Conservation (phyloP, 129 eudicot species). For the Tanacetum coccineum region DNA sequence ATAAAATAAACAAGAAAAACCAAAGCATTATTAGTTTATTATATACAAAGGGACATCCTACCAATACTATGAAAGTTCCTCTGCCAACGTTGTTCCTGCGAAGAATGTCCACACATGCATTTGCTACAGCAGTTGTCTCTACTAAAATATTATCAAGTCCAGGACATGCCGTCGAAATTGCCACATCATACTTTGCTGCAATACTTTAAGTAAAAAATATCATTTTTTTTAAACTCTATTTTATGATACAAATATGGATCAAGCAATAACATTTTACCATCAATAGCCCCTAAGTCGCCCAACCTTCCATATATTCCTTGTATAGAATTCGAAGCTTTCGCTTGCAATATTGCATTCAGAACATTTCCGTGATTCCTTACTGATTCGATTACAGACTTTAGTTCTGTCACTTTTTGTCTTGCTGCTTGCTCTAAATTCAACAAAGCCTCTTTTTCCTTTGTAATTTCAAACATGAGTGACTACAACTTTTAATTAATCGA, state of each 20-base stretch:
- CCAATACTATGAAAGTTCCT: slow-evolving; percentile 97
- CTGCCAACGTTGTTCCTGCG: slow-evolving; percentile 82
- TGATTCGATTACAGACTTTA: slow-evolving; percentile 63
- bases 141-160: slow-evolving; percentile 95
- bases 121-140: slow-evolving; percentile 91
- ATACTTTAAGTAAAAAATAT: background rate
- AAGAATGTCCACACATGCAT: slow-evolving; percentile 85
- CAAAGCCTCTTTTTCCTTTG: slow-evolving; percentile 67
- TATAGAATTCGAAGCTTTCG: slow-evolving; percentile 74
- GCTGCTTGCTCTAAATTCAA: slow-evolving; percentile 80
- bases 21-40: background rate
- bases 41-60: slow-evolving; percentile 13
- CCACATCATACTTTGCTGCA: slow-evolving; percentile 87
- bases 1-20: slow-evolving; percentile 6
- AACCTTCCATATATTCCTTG: slow-evolving; percentile 87
- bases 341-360: slow-evolving; percentile 72
- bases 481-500: background rate
- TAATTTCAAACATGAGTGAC: slow-evolving; percentile 29
- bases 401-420: slow-evolving; percentile 80
- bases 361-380: slow-evolving; percentile 87
- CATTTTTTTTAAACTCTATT: no score
- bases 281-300: slow-evolving; percentile 96
- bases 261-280: slow-evolving; percentile 36
- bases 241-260: background rate
- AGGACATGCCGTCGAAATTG: slow-evolving; percentile 88